Evolutionary conservation across 2,329 filamentous ascomycete genomes (phyloP), one percentile per base, ranked within the genome.

Genomic region (Alternaria ethzedia): DNA sequence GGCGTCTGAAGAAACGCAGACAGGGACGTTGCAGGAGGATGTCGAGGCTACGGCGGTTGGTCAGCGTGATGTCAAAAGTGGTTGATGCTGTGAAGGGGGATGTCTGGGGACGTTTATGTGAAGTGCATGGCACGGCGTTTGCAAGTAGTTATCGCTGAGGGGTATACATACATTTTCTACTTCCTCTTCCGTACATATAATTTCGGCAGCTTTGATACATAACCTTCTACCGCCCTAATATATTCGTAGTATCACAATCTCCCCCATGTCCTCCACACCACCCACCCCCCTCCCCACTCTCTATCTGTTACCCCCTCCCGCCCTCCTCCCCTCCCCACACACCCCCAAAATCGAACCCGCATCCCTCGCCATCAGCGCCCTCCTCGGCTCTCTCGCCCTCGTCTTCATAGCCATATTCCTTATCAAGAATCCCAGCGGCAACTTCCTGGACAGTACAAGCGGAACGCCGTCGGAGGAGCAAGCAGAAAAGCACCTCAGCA

Each of bases 41-140:
- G 47, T 66, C 15, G 57, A 69, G 23, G 36, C 57, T 21, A 58
- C 62, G 2, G 65, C 72, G n/a, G 23, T 68, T 17, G 55, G 64
- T 20, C 60, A 58, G 3, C 55, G 56, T 1, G 59, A 44, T 21
- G 47, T 47, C 9, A 57, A 66, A 25, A 21, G 52, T 41, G 45
- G 12, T 23, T 47, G 54, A 55, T 7, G 25, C 17, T 30, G 54
- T 65, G 49, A 59, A 66, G 36, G 54, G 30, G 6, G 28, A 12
- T 12, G 11, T 11, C 9, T 11, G 7, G 26, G 10, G 26, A 28
- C 10, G 26, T 5, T 28, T 11, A 28, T 21, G 55, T 41, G 55
- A 57, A 50, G 41, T 30, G 47, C 26, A 23, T 36, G 20, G 15
- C 11, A 41, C 25, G 28, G 21, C 44, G 54, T 57, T 36, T 47